Percentiles rank a stretch among this genome's conserved stretches.
Evolutionary conservation across 73 alveolate species (phyloP).

Genomic region (Paramecium sexaurelia): DNA sequence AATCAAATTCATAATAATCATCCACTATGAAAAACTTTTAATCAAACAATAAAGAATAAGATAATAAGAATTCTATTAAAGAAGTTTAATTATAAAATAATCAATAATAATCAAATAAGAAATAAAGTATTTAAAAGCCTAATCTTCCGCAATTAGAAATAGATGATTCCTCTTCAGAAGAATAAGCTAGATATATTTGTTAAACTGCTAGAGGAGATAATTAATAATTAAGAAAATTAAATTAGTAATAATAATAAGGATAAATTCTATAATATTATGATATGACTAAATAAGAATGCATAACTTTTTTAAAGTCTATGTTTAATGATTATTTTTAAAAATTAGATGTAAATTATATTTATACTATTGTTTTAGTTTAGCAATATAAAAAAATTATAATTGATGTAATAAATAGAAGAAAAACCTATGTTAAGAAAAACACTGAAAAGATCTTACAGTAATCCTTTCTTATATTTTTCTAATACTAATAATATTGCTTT

Average conservation of each 20-base stretch:
- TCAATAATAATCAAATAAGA: neutral
- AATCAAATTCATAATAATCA: neutral
- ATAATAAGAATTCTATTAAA: neutral
- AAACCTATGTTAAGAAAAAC: neutral
- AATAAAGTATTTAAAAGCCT: neutral
- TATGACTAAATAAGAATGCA: constrained; percentile 9
- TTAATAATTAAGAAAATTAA: neutral
- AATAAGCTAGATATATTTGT: neutral
- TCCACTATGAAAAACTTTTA: neutral
- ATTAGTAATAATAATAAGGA: neutral
- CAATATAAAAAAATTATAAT: neutral
- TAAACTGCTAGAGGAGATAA: neutral
- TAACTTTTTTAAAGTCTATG: neutral
- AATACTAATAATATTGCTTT: neutral
- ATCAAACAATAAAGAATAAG: neutral
- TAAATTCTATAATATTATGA: neutral
- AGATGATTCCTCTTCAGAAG: neutral
- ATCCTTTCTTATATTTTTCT: constrained; percentile 48
- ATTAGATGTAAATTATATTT: neutral
- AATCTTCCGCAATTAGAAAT: neutral
- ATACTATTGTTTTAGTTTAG: neutral
- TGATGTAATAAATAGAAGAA: neutral
- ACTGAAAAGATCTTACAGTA: constrained; percentile 22
- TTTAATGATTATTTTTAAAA: neutral
- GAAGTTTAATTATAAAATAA: neutral